A percentile compares a stretch with the other conserved stretches of the same genome.
phyloP scores from a whole-genome alignment of 805 yeast species.

The Metschnikowia gelsemii region DNA sequence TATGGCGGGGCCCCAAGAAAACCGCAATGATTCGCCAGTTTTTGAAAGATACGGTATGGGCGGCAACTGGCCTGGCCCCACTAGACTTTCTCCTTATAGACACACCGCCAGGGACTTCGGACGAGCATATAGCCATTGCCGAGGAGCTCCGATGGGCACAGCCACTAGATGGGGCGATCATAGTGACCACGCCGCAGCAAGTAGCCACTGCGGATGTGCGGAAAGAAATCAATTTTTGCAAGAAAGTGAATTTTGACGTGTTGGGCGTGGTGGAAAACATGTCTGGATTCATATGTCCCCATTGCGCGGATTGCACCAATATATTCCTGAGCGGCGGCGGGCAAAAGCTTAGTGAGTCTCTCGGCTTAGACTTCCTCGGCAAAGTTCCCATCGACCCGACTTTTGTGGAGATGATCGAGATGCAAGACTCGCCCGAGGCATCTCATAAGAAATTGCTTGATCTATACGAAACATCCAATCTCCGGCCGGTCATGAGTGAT shows the following conservation, averaged over 20 bases:
- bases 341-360: slow-evolving; percentile 57
- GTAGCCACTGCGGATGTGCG: slow-evolving; percentile 93
- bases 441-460: slow-evolving; percentile 29
- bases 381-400: slow-evolving; percentile 90
- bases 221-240: slow-evolving; percentile 90
- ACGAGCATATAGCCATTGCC: slow-evolving; percentile 95
- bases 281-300: slow-evolving; percentile 96
- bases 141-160: slow-evolving; percentile 73
- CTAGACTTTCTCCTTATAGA: slow-evolving; percentile 82
- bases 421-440: slow-evolving; percentile 38
- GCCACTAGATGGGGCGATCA: slow-evolving; percentile 83
- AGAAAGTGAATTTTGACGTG: slow-evolving; percentile 74
- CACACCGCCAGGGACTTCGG: slow-evolving; percentile 99
- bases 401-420: slow-evolving; percentile 86
- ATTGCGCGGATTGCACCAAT: slow-evolving; percentile 87
- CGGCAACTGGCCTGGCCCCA: slow-evolving; percentile 40
- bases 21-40: slow-evolving; percentile 97
- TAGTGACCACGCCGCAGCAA: slow-evolving; percentile 95
- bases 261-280: slow-evolving; percentile 92
- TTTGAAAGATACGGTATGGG: slow-evolving; percentile 85
- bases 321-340: slow-evolving; percentile 97
- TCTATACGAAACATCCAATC: slow-evolving; percentile 34
- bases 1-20: slow-evolving; percentile 98
- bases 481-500: slow-evolving; percentile 37
- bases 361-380: slow-evolving; percentile 71